phyloP scores from a whole-genome alignment of 148 eudicot species.

The Heliosperma pusillum region DNA sequence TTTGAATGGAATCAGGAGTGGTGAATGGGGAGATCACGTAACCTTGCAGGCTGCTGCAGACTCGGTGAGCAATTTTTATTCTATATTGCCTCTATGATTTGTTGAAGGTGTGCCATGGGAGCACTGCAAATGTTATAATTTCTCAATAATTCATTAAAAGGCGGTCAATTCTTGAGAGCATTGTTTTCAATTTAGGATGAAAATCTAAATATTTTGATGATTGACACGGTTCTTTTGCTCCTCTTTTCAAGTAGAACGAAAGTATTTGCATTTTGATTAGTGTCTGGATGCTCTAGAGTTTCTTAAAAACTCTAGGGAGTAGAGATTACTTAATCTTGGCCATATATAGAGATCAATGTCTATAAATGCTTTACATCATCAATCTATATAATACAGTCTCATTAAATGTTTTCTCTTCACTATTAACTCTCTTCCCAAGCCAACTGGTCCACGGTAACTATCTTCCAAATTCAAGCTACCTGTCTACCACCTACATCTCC shows the following conservation, averaged over 20 bases:
- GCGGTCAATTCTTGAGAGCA: background rate
- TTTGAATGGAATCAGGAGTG: constrained; percentile 51
- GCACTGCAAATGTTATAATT: background rate
- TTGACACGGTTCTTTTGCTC: background rate
- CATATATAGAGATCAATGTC: too few relatives aligned
- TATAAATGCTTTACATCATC: too few relatives aligned
- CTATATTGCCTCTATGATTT: background rate
- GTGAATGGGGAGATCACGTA: constrained; percentile 69
- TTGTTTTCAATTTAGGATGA: background rate
- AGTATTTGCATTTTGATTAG: background rate
- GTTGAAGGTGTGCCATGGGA: background rate
- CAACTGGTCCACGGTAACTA: too few relatives aligned
- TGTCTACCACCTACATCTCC: too few relatives aligned
- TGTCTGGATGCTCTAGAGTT: too few relatives aligned
- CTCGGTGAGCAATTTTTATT: constrained; percentile 23
- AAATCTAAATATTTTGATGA: background rate
- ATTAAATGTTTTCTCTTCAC: too few relatives aligned
- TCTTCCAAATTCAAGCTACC: too few relatives aligned
- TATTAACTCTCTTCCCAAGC: too few relatives aligned
- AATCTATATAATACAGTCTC: too few relatives aligned
- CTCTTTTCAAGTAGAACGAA: background rate
- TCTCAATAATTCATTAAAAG: background rate
- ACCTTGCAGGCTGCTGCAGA: constrained; percentile 48
- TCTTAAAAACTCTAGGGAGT: too few relatives aligned
- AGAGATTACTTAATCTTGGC: too few relatives aligned